Base-by-base conservation (phyloP, 2,329 filamentous ascomycete genomes). In the Apiospora koreana region DNA sequence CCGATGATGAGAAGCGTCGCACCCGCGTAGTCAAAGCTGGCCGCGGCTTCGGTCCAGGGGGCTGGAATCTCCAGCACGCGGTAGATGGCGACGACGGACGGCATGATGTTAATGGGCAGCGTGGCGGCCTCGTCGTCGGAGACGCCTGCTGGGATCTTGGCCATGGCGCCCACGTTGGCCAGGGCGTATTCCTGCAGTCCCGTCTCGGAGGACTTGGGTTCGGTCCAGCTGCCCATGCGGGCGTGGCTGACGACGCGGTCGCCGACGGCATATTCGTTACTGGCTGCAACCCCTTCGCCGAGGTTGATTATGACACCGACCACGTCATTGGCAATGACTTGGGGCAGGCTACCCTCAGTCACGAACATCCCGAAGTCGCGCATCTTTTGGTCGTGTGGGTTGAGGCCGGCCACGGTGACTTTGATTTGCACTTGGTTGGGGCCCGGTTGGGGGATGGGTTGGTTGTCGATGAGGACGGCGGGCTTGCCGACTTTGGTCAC, bases 131-230 rank as follows among this genome's bases (percentile, higher is more conserved):
- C 79, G 69, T 81, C 77, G 38, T 80, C 79, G 1, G 73, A 77
- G 46, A 81, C 72, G 0, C 72, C 72, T 8, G 77, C 73, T 5
- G 82, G 81, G 25, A 84, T 76, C 45, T 78, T 77, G 9, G 78
- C 76, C 0, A 77, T 69, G 68, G 96, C 95, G 74, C 97, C 94
- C 71, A 99, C 96, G 83, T 99, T 96, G 25, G 96, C 96, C 72
- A 99, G 86, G 82, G 99, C 96, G 79, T 99, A 96, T 83, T 97
- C 98, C 85, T 97, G 82, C 7, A 83, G 73, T 1, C 79, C 83
- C 3, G 71, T 69, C 14, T 73, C 69, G 1, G 58, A 69, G 45
- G 71, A 65, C n/a, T 50, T 50, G 23, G 42, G 48, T 4, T 54
- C 48, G 12, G 48, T 54, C 48, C 48, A 54, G 16, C 35, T 68